A percentile compares a stretch with the other conserved stretches of the same genome.
Evolutionary conservation across 495 filamentous ascomycete genomes (phyloP).

Genomic region (Apiosordaria backusii): DNA sequence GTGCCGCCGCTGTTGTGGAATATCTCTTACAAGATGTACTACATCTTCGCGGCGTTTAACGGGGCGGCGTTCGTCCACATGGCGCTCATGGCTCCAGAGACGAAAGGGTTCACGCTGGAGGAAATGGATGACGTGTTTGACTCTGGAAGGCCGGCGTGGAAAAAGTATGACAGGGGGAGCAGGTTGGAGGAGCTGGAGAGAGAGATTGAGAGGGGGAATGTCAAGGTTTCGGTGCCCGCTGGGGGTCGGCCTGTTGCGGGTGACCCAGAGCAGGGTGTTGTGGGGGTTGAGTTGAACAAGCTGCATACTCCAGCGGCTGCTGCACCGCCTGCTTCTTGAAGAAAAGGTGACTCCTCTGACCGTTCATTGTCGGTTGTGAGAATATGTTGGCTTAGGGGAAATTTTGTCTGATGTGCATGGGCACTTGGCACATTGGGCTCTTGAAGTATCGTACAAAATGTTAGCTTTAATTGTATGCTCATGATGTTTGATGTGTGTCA

Average conservation of each 20-base stretch:
- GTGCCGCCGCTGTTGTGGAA: conserved; percentile 55
- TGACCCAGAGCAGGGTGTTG: not conserved
- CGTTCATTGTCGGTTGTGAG: too few species aligned
- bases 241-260: not conserved
- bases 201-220: conserved; percentile 50
- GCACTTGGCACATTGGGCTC: too few species aligned
- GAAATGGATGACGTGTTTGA: conserved; percentile 62
- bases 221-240: conserved; percentile 32
- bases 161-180: conserved; percentile 37
- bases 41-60: conserved; percentile 70
- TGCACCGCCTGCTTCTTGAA: not conserved
- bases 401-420: too few species aligned
- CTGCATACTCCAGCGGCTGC: not conserved
- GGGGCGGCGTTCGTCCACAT: conserved; percentile 66
- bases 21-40: conserved; percentile 59
- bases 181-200: conserved; percentile 47
- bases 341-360: too few species aligned
- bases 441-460: too few species aligned
- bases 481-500: not conserved
- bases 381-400: too few species aligned
- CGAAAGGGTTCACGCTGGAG: conserved; percentile 73
- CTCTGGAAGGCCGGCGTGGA: conserved; percentile 51
- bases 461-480: not conserved
- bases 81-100: conserved; percentile 70
- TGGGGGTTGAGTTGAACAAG: not conserved